Percentiles rank a stretch among this genome's conserved stretches.
Evolutionary conservation across 192 early-diverging fungal genomes (phyloP).

Genomic region (Dissophora ornata): DNA sequence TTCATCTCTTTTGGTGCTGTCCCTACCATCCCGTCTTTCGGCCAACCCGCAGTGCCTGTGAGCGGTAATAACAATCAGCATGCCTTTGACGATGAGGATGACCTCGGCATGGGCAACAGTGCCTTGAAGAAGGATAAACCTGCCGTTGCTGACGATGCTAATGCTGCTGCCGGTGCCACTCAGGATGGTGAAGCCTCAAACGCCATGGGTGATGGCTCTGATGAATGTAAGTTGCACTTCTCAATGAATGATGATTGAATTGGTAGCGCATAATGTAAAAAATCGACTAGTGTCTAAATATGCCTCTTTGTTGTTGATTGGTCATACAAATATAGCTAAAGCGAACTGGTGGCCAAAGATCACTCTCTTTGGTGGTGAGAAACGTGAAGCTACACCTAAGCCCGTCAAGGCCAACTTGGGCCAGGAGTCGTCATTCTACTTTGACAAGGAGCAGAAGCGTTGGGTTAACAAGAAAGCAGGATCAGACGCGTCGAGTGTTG

Average conservation of each 20-base stretch:
- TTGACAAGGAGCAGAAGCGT: slow-evolving; percentile 84
- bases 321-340: slow-evolving; percentile 26
- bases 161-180: slow-evolving; percentile 7
- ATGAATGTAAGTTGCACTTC: slow-evolving; percentile 25
- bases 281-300: no score
- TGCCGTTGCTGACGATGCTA: slow-evolving; percentile 38
- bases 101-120: slow-evolving; percentile 71
- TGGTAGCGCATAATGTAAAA: no score
- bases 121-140: slow-evolving; percentile 52
- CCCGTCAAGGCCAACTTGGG: slow-evolving; percentile 88
- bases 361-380: slow-evolving; percentile 42
- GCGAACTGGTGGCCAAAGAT: slow-evolving; percentile 47
- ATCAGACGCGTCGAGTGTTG: neutral
- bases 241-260: neutral
- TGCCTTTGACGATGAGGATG: slow-evolving; percentile 64
- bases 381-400: slow-evolving; percentile 44
- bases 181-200: slow-evolving; percentile 12
- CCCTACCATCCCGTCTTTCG: slow-evolving; percentile 43
- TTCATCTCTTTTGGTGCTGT: slow-evolving; percentile 52
- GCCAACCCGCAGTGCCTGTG: slow-evolving; percentile 22
- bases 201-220: slow-evolving; percentile 26
- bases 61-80: slow-evolving; percentile 29
- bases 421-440: slow-evolving; percentile 85
- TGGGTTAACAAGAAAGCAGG: slow-evolving; percentile 86
- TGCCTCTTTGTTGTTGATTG: no score